Percentiles rank a stretch among this genome's conserved stretches.
Conservation (phyloP, 345 rosid species). For the Lumnitzera littorea region DNA sequence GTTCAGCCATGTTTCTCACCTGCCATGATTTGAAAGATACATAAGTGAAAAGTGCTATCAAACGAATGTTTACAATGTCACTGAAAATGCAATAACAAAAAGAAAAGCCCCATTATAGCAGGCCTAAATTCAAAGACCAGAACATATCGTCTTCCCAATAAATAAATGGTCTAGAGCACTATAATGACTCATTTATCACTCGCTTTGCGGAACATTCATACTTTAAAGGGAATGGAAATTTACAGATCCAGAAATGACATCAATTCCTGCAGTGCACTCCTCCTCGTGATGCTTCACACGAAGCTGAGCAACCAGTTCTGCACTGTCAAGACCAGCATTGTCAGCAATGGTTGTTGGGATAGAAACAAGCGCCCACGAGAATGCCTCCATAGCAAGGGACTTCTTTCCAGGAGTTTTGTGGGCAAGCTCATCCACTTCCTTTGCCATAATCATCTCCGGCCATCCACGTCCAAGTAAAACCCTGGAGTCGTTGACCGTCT, state of each 20-base stretch:
- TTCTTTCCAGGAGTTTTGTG: constrained; percentile 92
- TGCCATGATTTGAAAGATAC: constrained; percentile 12
- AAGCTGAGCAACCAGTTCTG: constrained; percentile 87
- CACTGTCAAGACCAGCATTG: constrained; percentile 98
- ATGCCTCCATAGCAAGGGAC: constrained; percentile 95
- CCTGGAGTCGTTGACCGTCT: constrained; percentile 85
- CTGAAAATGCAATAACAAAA: no score
- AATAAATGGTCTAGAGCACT: no score
- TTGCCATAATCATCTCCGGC: constrained; percentile 99
- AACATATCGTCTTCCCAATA: no score
- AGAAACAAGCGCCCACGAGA: constrained; percentile 72
- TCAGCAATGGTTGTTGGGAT: constrained; percentile 90
- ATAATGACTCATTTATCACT: no score
- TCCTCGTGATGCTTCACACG: constrained; percentile 94
- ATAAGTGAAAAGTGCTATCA: no score
- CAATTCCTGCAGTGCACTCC: constrained; percentile 74
- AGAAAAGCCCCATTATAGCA: no score
- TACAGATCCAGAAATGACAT: constrained; percentile 90
- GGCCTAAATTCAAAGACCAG: no score
- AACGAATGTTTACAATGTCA: no score
- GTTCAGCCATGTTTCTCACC: constrained; percentile 88
- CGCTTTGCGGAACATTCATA: no score
- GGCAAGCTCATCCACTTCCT: constrained; percentile 95
- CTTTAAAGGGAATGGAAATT: constrained; percentile 15
- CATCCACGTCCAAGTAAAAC: constrained; percentile 97